Conservation (phyloP, 495 filamentous ascomycete species). For the Hyaloscypha hepaticicola region DNA sequence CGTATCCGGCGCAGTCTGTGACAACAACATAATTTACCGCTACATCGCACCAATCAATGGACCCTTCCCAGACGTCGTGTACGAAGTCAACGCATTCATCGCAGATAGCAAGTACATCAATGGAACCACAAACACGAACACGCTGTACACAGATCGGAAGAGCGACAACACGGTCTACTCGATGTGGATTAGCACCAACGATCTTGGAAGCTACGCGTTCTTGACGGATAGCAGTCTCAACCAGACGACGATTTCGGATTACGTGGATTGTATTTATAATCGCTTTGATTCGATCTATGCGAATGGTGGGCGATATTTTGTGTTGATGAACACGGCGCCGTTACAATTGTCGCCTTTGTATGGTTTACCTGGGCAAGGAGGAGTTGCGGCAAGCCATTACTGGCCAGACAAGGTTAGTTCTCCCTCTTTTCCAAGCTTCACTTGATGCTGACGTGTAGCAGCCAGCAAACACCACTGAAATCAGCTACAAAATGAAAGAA, state of each 20-base stretch:
- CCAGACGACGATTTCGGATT: slow-evolving; percentile 59
- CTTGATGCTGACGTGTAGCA: slow-evolving; percentile 33
- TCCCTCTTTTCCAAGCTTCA: not conserved
- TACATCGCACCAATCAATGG: slow-evolving; percentile 45
- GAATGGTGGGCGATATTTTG: slow-evolving; percentile 65
- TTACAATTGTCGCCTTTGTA: slow-evolving; percentile 63
- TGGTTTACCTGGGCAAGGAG: slow-evolving; percentile 48
- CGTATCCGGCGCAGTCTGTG: slow-evolving; percentile 66
- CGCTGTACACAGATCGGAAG: slow-evolving; percentile 50
- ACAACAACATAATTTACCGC: slow-evolving; percentile 60
- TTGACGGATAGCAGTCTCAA: slow-evolving; percentile 59
- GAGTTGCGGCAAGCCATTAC: slow-evolving; percentile 50
- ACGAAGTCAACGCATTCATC: slow-evolving; percentile 68
- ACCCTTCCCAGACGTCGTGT: slow-evolving; percentile 63
- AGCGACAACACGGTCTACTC: slow-evolving; percentile 64
- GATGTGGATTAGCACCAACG: slow-evolving; percentile 80
- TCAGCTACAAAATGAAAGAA: slow-evolving; percentile 59
- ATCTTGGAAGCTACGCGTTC: slow-evolving; percentile 63
- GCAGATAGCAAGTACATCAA: slow-evolving; percentile 52
- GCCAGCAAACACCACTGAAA: slow-evolving; percentile 52
- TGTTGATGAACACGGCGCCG: slow-evolving; percentile 64
- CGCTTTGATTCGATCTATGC: slow-evolving; percentile 58
- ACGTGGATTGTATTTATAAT: slow-evolving; percentile 62
- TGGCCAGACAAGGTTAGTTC: slow-evolving; percentile 54
- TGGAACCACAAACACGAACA: slow-evolving; percentile 37